A percentile compares a stretch with the other conserved stretches of the same genome.
Conservation (phyloP, 345 rosid genomes). For the Syzygium grande region DNA sequence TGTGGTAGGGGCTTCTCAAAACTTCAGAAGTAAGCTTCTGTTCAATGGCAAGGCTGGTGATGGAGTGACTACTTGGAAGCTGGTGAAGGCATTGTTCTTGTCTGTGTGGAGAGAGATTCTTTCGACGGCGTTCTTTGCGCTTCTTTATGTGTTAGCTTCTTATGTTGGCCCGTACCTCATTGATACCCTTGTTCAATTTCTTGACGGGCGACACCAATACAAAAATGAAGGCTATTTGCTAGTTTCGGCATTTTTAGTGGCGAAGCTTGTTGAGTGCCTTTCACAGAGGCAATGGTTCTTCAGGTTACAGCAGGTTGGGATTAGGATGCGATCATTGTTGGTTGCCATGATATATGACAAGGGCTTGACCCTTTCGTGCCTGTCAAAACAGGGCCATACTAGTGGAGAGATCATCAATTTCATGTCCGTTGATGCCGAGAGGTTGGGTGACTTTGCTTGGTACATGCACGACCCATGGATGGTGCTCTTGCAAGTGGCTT, state of each 20-base stretch:
- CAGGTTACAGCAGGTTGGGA: constrained; percentile 42
- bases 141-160: constrained; percentile 30
- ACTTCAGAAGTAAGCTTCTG: background rate
- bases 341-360: constrained; percentile 57
- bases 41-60: background rate
- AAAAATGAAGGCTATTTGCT: constrained; percentile 47
- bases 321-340: constrained; percentile 35
- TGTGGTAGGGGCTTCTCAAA: constrained; percentile 14
- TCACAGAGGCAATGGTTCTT: constrained; percentile 55
- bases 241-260: constrained; percentile 40
- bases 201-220: constrained; percentile 35
- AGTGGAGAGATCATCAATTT: constrained; percentile 74
- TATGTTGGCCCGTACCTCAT: constrained; percentile 64
- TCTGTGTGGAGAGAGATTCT: constrained; percentile 39
- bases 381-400: constrained; percentile 43
- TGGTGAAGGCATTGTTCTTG: constrained; percentile 35
- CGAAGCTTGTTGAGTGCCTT: constrained; percentile 53
- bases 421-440: constrained; percentile 66
- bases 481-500: constrained; percentile 38
- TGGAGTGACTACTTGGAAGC: constrained; percentile 35
- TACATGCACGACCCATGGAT: constrained; percentile 59
- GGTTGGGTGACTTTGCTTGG: constrained; percentile 46
- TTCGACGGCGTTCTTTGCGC: constrained; percentile 27
- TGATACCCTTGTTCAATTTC: constrained; percentile 52
- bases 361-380: constrained; percentile 49